phyloP scores from a whole-genome alignment of 2,329 filamentous ascomycete genomes.

The Botrytis pseudocinerea region DNA sequence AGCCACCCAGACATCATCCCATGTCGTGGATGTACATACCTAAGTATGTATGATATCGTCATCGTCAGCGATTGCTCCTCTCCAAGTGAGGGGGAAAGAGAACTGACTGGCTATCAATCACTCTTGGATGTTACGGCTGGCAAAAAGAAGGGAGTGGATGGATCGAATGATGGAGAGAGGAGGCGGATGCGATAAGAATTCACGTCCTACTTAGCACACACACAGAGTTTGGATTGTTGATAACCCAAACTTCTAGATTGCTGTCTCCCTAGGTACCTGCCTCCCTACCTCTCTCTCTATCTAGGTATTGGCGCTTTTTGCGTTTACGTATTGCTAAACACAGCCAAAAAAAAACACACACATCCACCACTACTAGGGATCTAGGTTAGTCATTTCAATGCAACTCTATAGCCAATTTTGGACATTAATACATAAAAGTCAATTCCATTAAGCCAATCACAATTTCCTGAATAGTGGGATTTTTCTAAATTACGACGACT shows the following conservation, averaged over 20 bases:
- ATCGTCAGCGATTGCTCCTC: not conserved
- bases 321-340: not conserved
- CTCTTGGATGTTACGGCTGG: not conserved
- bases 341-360: not conserved
- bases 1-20: constrained; percentile 1
- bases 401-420: constrained; percentile 3
- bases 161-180: no score
- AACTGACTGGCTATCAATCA: not conserved
- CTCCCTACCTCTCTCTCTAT: not conserved
- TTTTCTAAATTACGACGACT: constrained; percentile 18
- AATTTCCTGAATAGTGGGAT: not conserved
- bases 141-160: not conserved
- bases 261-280: not conserved
- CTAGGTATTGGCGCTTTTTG: not conserved
- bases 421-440: not conserved
- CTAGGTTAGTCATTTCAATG: not conserved
- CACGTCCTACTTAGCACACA: not conserved
- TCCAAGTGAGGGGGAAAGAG: not conserved
- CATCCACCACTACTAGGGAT: not conserved
- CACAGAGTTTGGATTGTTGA: not conserved
- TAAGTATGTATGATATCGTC: constrained; percentile 3
- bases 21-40: not conserved
- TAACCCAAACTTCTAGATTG: not conserved
- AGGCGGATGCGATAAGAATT: not conserved
- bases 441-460: constrained; percentile 3